Base-by-base conservation (phyloP, 1,284 basidiomycete genomes). In the Hemileia vastatrix region DNA sequence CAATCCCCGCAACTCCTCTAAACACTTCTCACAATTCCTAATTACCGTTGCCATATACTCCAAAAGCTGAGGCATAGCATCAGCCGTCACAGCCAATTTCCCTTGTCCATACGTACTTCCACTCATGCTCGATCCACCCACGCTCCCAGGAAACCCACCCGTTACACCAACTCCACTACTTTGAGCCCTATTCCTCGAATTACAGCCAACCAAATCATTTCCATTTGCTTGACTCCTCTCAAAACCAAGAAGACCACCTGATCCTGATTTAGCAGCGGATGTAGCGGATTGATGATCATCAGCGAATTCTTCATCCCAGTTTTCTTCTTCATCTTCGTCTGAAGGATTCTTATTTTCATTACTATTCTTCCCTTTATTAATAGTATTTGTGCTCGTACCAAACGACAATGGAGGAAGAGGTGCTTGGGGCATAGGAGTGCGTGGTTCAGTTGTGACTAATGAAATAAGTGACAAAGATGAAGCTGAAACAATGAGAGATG, bases 261-360 rank as follows among this genome's bases (percentile, higher is more conserved):
- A n/a, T 43, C 18, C 6, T 23, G 18, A 6, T 47, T 21, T 4
- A n/a, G 53, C 13, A 9, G 53, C 11, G 23, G 23, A 1, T 24
- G 9, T 6, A 44, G 36, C 43, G 2, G 51, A 45, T 15, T 61
- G 36, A 23, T 45, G n/a, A 6, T 15, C 51, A 53, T 21, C 27
- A 0, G 27, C 57, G 21, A 58, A 58, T 23, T 50, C 33, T 36
- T 61, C 58, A 47, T 61, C 58, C 58, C 58, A 61, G 23, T 44
- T 54, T 36, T 61, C 58, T 54, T 61, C 58, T 23, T 44, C 33
- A n/a, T n/a, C n/a, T n/a, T n/a, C n/a, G n/a, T n/a, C n/a, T n/a
- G n/a, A n/a, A n/a, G n/a, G n/a, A n/a, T n/a, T n/a, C n/a, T n/a
- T n/a, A n/a, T n/a, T n/a, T n/a, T n/a, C n/a, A n/a, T n/a, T n/a